Evolutionary conservation across 2,329 filamentous ascomycete genomes (phyloP).

Genomic region (Monosporascus sp.): DNA sequence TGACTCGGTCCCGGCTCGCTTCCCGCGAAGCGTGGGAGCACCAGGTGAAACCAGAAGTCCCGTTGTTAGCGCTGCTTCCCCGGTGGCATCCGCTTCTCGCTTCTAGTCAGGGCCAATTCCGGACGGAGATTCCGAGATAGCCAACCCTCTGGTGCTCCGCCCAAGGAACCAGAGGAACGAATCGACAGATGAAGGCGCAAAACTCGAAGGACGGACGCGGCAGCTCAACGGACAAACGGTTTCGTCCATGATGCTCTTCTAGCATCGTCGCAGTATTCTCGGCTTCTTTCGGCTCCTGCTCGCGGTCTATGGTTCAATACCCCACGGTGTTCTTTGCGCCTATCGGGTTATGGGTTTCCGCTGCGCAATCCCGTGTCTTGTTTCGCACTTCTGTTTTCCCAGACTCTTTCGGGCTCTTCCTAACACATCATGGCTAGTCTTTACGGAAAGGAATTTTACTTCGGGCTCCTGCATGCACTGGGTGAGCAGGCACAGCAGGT

Average conservation of each 20-base stretch:
- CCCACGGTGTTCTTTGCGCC: not conserved
- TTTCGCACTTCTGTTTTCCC: not conserved
- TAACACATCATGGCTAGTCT: not conserved
- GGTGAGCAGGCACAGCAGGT: constrained; percentile 5
- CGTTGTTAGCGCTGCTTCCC: constrained; percentile 19
- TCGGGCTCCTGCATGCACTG: not conserved
- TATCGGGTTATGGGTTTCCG: not conserved
- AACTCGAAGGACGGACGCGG: no score
- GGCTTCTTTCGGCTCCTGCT: not conserved
- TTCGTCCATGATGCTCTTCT: not conserved
- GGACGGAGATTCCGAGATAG: no score
- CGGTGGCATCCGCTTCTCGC: not conserved
- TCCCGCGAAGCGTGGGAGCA: constrained; percentile 45
- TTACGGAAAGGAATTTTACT: no score
- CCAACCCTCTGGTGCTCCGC: no score
- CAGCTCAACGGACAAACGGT: no score
- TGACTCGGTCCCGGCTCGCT: constrained; percentile 35
- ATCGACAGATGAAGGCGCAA: no score
- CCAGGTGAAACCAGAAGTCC: constrained; percentile 70
- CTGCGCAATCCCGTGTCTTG: not conserved
- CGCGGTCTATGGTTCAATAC: not conserved
- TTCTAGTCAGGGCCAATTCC: not conserved
- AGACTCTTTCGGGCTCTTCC: not conserved
- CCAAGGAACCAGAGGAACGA: no score
- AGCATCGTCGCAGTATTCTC: not conserved